phyloP scores from a whole-genome alignment of 2,329 filamentous ascomycete species.

The Cladosporium sp. region DNA sequence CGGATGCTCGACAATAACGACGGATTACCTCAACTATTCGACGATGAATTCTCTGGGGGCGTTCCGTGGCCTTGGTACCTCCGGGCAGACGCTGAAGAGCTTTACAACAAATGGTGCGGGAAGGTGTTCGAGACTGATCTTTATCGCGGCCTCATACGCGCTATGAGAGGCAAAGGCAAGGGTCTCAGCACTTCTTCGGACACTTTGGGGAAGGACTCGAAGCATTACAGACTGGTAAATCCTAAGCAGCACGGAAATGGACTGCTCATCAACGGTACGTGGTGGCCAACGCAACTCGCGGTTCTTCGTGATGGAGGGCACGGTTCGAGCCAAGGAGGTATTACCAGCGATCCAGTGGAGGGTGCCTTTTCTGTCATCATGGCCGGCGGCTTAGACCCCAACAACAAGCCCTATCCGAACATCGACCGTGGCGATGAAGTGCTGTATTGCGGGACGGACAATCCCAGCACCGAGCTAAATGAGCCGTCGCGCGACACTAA shows the following conservation, averaged over 20 bases:
- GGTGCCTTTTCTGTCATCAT: slow-evolving; percentile 57
- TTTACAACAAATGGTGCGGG: slow-evolving; percentile 44
- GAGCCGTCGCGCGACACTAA: slow-evolving; percentile 36
- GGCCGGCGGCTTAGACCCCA: slow-evolving; percentile 33
- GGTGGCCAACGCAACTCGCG: slow-evolving; percentile 53
- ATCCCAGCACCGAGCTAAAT: slow-evolving; percentile 19
- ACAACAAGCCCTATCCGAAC: slow-evolving; percentile 40
- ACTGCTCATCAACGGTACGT: slow-evolving; percentile 44
- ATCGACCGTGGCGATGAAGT: slow-evolving; percentile 48
- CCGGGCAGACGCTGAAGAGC: slow-evolving; percentile 41
- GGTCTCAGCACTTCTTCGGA: slow-evolving; percentile 2
- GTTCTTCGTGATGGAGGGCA: slow-evolving; percentile 53
- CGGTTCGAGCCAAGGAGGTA: slow-evolving; percentile 47
- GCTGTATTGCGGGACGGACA: slow-evolving; percentile 50
- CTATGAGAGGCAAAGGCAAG: slow-evolving; percentile 12
- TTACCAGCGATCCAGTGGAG: slow-evolving; percentile 41
- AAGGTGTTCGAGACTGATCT: slow-evolving; percentile 42
- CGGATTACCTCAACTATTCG: slow-evolving; percentile 42
- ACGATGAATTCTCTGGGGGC: slow-evolving; percentile 15
- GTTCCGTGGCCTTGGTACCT: slow-evolving; percentile 44
- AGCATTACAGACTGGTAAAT: slow-evolving; percentile 25
- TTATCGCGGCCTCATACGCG: slow-evolving; percentile 39
- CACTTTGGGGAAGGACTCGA: slow-evolving; percentile 8
- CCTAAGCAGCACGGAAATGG: slow-evolving; percentile 37
- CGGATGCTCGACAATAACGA: slow-evolving; percentile 34